Base-by-base conservation (phyloP, 306 rosid species). In the Lablab purpureus region DNA sequence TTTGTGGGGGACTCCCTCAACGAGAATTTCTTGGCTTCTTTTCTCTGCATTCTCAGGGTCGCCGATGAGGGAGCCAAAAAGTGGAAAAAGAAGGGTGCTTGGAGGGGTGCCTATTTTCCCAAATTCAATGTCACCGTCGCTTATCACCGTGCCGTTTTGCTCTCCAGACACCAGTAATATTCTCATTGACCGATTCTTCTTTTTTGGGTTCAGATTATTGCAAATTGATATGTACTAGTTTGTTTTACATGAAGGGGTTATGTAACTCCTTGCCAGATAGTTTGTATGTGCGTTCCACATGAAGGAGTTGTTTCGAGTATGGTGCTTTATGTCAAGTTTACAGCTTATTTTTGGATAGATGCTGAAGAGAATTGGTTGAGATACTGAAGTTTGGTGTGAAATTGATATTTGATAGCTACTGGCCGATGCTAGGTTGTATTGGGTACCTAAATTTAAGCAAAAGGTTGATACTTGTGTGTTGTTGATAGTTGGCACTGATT, bases 51-150 rank as follows among this genome's bases (percentile, higher is more conserved):
- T 74, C 90, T 94, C 46, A 87, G 93, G 83, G 85, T 75, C 47
- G 97, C 92, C 62, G 97, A 94, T 84, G 30, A 21, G 81, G 91
- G 89, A 17, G 97, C 92, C 10, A 84, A 82, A 78, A 92, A 80
- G 83, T 94, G 97, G 98, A 94, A 94, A 85, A 89, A 81, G 85
- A 94, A 86, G 45, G 97, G 97, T 40, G 95, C 92, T 87, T 94
- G 92, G 98, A 94, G 85, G 47, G 97, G 98, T 51, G 97, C 93
- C 55, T 89, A 90, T 87, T 94, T 94, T 68, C 97, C 98, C 6
- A 91, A 75, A 67, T 91, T 86, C 58, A 94, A 92, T 81, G 92
- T 91, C 18, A 94, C 95, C 0, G 91, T 94, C 13, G 91, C 83
- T 18, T 94, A 94, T 83, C 97, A 92, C 80, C 97, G 99, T 15